Conservation (phyloP, 139 green algal species). For the Choricystis sp. region DNA sequence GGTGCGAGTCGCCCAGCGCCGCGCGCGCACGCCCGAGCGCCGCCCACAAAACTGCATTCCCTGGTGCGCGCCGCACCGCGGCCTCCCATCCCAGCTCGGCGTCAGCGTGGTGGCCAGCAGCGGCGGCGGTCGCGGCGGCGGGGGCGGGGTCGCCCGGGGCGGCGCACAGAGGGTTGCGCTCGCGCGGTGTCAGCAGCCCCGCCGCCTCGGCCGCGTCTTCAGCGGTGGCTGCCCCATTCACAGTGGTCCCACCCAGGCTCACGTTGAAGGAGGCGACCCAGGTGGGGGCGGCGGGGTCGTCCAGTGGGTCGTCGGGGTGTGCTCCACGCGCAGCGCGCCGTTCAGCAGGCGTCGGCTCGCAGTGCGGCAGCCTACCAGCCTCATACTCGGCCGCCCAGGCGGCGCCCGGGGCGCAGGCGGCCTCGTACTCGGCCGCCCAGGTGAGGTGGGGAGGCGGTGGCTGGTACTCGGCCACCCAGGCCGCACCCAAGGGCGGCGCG, state of each 20-base stretch:
- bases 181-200: neutral
- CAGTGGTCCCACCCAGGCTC: neutral
- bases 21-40: neutral
- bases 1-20: neutral
- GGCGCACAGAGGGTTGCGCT: neutral
- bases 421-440: neutral
- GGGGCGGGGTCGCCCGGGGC: neutral
- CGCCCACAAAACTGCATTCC: neutral
- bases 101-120: neutral
- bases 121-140: no score
- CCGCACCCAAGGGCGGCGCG: no score
- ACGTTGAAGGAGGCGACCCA: conserved; percentile 15
- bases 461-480: neutral
- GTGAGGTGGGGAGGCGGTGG: neutral
- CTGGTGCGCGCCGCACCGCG: no score
- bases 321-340: conserved; percentile 1
- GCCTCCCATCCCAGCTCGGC: neutral
- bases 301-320: conserved; percentile 9
- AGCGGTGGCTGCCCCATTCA: neutral
- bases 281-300: conserved; percentile 3
- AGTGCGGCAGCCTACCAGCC: neutral
- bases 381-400: neutral
- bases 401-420: no score
- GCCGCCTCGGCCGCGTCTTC: no score
- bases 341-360: conserved; percentile 4